Base-by-base conservation (phyloP, 2,329 filamentous ascomycete species). In the Calonectria hongkongensis region DNA sequence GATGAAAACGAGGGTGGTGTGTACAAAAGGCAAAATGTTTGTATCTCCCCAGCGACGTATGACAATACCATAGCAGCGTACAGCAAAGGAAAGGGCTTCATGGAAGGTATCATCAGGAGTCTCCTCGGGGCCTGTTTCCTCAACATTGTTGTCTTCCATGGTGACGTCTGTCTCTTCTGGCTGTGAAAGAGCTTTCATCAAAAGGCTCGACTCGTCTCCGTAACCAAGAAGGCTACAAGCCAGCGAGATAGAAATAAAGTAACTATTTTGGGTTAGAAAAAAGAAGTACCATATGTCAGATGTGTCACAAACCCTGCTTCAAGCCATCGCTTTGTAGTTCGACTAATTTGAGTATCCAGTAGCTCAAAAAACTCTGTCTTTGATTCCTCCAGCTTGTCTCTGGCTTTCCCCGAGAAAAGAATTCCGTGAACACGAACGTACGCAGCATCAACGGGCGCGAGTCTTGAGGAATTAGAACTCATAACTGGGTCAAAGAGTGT, bases 371-470 rank as follows among this genome's bases (percentile, higher is more conserved):
- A 94, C 1, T 89, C 86, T 0, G 82, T 73, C 18, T 85, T 84
- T 0, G 88, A 85, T 0, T 81, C 60, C 0, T 86, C 79, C 27
- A 92, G 89, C 5, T 84, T 85, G 0, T 90, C 87, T 2, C 83
- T 76, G 1, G 84, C 81, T 28, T 87, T 87, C 1, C 86, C 85
- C 0, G 88, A 89, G 63, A 94, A 94, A 0, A 94, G 83, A 9
- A 93, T 87, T 0, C 89, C 93, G 73, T 95, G 92, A 0, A 89
- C 86, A 6, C 89, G 90, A 16, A 95, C 90, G 70, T 92, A 94
- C 0, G 87, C 86, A 0, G 88, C 85, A 73, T 95, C 93, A 1
- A 91, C 76, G 0, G 73, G 68, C 6, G 81, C 77, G 39, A 85
- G 80, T 3, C 83, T 84, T 16, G 83, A 79, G 39, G 81, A 71